These are phyloP conservation scores for Ogataea salicorniae DNA, from an alignment of 805 yeast species.

Conservation along the genomic window DNA sequence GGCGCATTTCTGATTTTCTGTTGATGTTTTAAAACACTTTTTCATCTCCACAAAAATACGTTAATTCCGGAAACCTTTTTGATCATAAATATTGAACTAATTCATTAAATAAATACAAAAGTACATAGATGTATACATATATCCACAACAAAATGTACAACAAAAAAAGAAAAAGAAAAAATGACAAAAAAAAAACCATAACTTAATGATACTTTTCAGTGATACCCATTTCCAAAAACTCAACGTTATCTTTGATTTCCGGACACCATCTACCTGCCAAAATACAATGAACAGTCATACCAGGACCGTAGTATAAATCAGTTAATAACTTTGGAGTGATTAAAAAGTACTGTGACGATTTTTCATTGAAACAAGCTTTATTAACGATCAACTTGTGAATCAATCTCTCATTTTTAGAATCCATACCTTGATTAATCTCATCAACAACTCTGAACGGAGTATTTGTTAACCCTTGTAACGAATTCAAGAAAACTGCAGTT, in stretches of 20 bases:
- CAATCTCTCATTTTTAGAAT: slow-evolving; percentile 80
- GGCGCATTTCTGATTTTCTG: too few species aligned
- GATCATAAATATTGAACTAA: too few species aligned
- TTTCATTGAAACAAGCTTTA: slow-evolving; percentile 55
- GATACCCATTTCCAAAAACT: slow-evolving; percentile 29
- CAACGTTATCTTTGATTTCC: slow-evolving; percentile 9
- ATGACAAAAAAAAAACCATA: background rate
- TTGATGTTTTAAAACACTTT: too few species aligned
- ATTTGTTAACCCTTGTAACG: slow-evolving; percentile 79
- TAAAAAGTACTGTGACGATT: slow-evolving; percentile 72
- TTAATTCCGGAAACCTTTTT: too few species aligned
- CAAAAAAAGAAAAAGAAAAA: background rate
- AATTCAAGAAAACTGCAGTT: slow-evolving; percentile 83
- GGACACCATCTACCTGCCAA: slow-evolving; percentile 44
- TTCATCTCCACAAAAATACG: too few species aligned
- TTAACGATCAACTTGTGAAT: slow-evolving; percentile 84
- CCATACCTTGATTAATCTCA: slow-evolving; percentile 99
- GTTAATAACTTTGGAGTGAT: slow-evolving; percentile 90
- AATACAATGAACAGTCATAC: slow-evolving; percentile 84
- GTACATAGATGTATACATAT: too few species aligned
- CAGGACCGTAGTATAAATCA: slow-evolving; percentile 66
- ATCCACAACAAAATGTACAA: too few species aligned
- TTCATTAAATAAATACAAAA: too few species aligned
- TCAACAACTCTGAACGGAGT: slow-evolving; percentile 96
- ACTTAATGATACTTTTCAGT: slow-evolving; percentile 17